Evolutionary conservation across 2,329 filamentous ascomycete genomes (phyloP).

Genomic region (Microdochium bolleyi): DNA sequence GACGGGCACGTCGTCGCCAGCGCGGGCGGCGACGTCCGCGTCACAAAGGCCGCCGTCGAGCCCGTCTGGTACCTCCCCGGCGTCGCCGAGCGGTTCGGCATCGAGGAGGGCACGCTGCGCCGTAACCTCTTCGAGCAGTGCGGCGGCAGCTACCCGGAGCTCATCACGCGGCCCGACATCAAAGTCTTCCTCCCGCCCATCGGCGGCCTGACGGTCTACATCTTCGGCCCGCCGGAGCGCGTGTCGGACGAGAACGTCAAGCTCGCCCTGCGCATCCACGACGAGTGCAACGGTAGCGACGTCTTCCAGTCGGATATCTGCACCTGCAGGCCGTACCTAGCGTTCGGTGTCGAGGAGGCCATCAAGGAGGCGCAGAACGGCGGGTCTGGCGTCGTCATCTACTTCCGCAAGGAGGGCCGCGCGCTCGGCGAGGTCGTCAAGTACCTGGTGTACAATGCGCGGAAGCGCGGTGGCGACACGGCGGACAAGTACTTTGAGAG

Average conservation of each 20-base stretch:
- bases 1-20: conserved; percentile 93
- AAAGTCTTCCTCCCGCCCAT: conserved; percentile 95
- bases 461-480: conserved; percentile 69
- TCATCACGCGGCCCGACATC: conserved; percentile 90
- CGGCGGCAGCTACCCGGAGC: conserved; percentile 90
- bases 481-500: conserved; percentile 93
- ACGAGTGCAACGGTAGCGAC: conserved; percentile 89
- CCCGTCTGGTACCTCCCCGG: conserved; percentile 82
- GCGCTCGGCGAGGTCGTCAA: conserved; percentile 94
- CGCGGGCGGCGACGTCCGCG: conserved; percentile 74
- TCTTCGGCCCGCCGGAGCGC: conserved; percentile 89
- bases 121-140: conserved; percentile 90
- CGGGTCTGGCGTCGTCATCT: conserved; percentile 91
- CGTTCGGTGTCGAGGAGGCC: conserved; percentile 94
- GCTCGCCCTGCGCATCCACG: conserved; percentile 75
- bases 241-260: conserved; percentile 80
- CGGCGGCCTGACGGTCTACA: conserved; percentile 89
- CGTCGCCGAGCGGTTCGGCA: conserved; percentile 87
- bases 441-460: conserved; percentile 74
- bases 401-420: conserved; percentile 95
- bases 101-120: conserved; percentile 82
- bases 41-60: conserved; percentile 96
- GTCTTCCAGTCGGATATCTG: conserved; percentile 98
- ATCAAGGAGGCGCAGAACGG: conserved; percentile 95
- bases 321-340: conserved; percentile 90